Conservation (phyloP, 169 alveolate genomes). For the Plasmodium falciparum region DNA sequence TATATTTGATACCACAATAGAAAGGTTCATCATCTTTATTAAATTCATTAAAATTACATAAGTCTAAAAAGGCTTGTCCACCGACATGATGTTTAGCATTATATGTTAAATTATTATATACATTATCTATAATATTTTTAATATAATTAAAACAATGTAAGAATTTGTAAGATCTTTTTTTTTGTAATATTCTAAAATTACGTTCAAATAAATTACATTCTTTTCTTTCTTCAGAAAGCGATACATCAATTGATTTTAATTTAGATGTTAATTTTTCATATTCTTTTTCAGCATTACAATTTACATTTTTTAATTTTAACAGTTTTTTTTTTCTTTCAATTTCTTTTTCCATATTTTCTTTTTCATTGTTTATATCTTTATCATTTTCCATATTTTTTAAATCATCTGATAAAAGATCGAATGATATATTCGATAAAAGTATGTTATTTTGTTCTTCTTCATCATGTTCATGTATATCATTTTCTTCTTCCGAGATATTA, state of each 20-base stretch:
- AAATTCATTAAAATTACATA: slow-evolving; percentile 81
- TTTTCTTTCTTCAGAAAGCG: slow-evolving; percentile 41
- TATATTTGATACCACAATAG: slow-evolving; percentile 81
- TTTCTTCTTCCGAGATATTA: not conserved
- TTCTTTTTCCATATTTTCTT: slow-evolving; percentile 78
- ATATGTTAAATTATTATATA: slow-evolving; percentile 80
- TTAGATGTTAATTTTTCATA: slow-evolving; percentile 21
- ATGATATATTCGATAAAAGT: slow-evolving; percentile 53
- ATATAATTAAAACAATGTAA: slow-evolving; percentile 83
- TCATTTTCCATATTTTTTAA: slow-evolving; percentile 75
- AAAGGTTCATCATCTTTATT: slow-evolving; percentile 83
- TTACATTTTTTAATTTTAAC: slow-evolving; percentile 44
- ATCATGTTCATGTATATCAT: not conserved
- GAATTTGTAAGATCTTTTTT: slow-evolving; percentile 81
- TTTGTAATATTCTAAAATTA: slow-evolving; percentile 79
- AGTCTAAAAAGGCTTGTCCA: slow-evolving; percentile 84
- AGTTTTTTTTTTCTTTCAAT: slow-evolving; percentile 61
- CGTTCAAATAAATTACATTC: slow-evolving; percentile 80
- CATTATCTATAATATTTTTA: slow-evolving; percentile 81
- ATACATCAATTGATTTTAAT: slow-evolving; percentile 37
- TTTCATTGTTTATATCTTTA: slow-evolving; percentile 74
- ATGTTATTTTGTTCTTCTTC: slow-evolving; percentile 9
- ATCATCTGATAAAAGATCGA: slow-evolving; percentile 68
- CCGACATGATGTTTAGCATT: slow-evolving; percentile 79
- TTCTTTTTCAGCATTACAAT: slow-evolving; percentile 66